Evolutionary conservation across 2,329 filamentous ascomycete genomes (phyloP).

Genomic region (Aureobasidium musti): DNA sequence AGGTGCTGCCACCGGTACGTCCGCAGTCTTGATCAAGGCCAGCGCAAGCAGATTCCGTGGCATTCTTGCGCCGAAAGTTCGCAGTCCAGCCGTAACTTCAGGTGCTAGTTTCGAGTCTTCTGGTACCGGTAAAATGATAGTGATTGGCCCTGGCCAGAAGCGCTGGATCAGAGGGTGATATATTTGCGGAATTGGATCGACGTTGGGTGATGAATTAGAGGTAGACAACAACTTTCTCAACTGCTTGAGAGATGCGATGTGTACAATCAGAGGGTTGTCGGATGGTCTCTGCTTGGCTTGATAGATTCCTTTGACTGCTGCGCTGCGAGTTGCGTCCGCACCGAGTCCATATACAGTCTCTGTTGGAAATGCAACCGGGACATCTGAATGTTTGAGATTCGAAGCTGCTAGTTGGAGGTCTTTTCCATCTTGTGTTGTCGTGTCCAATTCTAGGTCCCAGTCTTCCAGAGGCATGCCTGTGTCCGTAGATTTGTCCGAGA

Average conservation of each 20-base stretch:
- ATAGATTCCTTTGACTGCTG: constrained; percentile 88
- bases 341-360: constrained; percentile 97
- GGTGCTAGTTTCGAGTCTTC: constrained; percentile 70
- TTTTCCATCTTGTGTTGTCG: constrained; percentile 49
- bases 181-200: constrained; percentile 65
- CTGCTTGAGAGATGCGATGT: constrained; percentile 80
- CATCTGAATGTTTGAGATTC: constrained; percentile 64
- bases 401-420: constrained; percentile 66
- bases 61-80: constrained; percentile 88
- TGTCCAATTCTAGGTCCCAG: constrained; percentile 38
- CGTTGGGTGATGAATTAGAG: constrained; percentile 21
- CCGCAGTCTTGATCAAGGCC: constrained; percentile 77
- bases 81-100: constrained; percentile 85
- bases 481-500: constrained; percentile 36
- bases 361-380: constrained; percentile 91
- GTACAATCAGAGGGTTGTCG: constrained; percentile 94
- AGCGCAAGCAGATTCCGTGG: constrained; percentile 82
- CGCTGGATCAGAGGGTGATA: constrained; percentile 75
- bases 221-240: constrained; percentile 63
- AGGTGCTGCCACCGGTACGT: constrained; percentile 80
- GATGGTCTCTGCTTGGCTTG: constrained; percentile 84
- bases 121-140: constrained; percentile 81
- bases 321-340: constrained; percentile 87
- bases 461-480: constrained; percentile 42
- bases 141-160: constrained; percentile 96